Base-by-base conservation (phyloP, 2,329 filamentous ascomycete genomes). In the Coleophoma crateriformis region DNA sequence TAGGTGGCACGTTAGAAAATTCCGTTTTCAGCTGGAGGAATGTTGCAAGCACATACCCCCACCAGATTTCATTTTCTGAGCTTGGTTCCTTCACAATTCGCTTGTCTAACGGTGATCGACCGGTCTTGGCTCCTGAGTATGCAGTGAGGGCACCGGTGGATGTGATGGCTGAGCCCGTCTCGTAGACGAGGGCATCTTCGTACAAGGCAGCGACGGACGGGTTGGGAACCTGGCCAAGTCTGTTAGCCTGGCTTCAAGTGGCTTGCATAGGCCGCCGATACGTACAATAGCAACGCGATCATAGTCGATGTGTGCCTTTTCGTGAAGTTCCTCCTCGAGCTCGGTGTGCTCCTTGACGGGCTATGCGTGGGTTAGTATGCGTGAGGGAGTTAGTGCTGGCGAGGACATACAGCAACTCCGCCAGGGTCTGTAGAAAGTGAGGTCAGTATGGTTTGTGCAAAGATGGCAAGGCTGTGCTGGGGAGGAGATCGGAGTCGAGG, bases 221-320 rank as follows among this genome's bases (percentile, higher is more conserved):
- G 75, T 99, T 97, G 74, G 90, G 88, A 53, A 85, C 81, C 80
- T 84, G 54, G 46, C 27, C 49, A 27, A 46, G 47, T 12, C n/a
- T 17, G 15, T 20, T 14, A 20, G 17, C 11, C 12, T 17, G 45
- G 46, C 50, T 45, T 45, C 55, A 39, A 49, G 46, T 35, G 42
- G 44, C 35, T 19, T 14, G 27, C 10, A 13, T 33, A 14, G 17
- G 32, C 22, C n/a, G 32, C 22, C n/a, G 33, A 41, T 17, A 69
- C 88, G 71, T 81, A 95, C 91, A 78, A 99, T 99, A 57, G 94
- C 89, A 66, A 99, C 94, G 67, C 90, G 88, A 74, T 97, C 88
- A 71, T 97, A 99, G 80, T 99, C 94, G 67, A 99, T 99, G 80
- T 99, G 92, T 61, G 94, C 94, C 67, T 87, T 90, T 73, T 96